Evolutionary conservation across 116 monocot genomes (phyloP).

Genomic region (Dioscorea cayenensis): DNA sequence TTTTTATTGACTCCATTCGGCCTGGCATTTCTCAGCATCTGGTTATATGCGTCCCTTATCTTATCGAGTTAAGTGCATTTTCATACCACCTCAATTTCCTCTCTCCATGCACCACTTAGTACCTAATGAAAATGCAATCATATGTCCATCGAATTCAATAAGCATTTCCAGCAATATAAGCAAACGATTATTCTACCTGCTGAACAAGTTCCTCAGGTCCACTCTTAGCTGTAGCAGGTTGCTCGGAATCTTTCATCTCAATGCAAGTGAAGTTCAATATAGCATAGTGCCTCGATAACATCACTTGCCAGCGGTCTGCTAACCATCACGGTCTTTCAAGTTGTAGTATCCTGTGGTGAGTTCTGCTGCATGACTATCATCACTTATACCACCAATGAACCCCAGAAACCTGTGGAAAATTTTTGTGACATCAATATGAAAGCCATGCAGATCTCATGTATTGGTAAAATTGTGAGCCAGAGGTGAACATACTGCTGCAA

Average conservation of each 20-base stretch:
- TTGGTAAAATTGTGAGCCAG: neutral
- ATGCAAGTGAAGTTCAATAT: conserved; percentile 45
- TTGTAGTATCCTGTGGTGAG: conserved; percentile 64
- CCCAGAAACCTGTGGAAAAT: conserved; percentile 28
- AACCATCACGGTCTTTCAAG: conserved; percentile 35
- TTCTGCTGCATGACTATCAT: conserved; percentile 48
- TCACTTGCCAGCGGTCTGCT: conserved; percentile 35
- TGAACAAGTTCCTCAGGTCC: conserved; percentile 51
- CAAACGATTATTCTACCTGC: conserved; percentile 23
- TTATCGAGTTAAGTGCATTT: conserved; percentile 36
- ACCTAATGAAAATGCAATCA: conserved; percentile 17
- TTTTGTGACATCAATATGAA: neutral
- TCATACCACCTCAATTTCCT: conserved; percentile 34
- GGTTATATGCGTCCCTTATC: conserved; percentile 30
- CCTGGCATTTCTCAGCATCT: conserved; percentile 41
- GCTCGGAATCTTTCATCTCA: conserved; percentile 53
- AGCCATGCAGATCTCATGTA: neutral
- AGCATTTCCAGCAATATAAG: no score
- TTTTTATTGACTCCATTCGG: conserved; percentile 37
- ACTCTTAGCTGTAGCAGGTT: conserved; percentile 24
- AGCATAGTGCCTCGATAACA: conserved; percentile 32
- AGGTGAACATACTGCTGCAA: conserved; percentile 31
- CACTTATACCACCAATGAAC: conserved; percentile 54
- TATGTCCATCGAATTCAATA: neutral
- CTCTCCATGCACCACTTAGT: conserved; percentile 37